Evolutionary conservation across 1,139 yeast genomes (phyloP).

Genomic region (Pichia sp.): DNA sequence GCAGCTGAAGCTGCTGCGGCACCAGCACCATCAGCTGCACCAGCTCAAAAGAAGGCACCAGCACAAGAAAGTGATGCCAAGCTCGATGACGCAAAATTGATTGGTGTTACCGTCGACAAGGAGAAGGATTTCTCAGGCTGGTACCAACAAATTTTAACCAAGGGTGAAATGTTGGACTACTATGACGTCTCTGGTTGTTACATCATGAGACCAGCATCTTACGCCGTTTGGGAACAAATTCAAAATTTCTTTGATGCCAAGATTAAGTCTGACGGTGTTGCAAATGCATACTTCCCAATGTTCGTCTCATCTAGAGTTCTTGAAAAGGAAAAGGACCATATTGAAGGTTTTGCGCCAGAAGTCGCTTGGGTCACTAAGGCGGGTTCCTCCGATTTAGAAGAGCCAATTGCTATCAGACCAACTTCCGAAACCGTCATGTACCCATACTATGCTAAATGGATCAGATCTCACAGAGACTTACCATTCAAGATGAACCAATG

Average conservation of each 20-base stretch:
- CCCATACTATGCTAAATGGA: slow-evolving; percentile 99
- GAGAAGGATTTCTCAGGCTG: slow-evolving; percentile 88
- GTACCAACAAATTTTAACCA: slow-evolving; percentile 93
- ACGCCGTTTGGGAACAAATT: slow-evolving; percentile 89
- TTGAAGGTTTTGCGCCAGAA: slow-evolving; percentile 99
- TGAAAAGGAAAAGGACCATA: slow-evolving; percentile 97
- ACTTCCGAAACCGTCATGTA: slow-evolving; percentile 99
- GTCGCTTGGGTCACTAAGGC: slow-evolving; percentile 99
- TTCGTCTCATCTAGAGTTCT: slow-evolving; percentile 88
- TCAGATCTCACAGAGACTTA: slow-evolving; percentile 95
- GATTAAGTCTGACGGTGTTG: slow-evolving; percentile 85
- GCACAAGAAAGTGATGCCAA: slow-evolving; percentile 37
- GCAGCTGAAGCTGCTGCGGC: slow-evolving; percentile 38
- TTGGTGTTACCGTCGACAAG: slow-evolving; percentile 95
- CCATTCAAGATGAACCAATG: slow-evolving; percentile 96
- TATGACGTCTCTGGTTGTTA: slow-evolving; percentile 99
- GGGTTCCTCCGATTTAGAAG: slow-evolving; percentile 89
- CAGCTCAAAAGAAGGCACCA: slow-evolving; percentile 15
- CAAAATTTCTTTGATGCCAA: slow-evolving; percentile 77
- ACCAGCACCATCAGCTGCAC: slow-evolving; percentile 19
- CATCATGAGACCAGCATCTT: slow-evolving; percentile 94
- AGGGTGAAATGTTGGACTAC: slow-evolving; percentile 97
- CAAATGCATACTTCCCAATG: slow-evolving; percentile 97
- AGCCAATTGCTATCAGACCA: slow-evolving; percentile 98
- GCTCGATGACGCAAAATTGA: slow-evolving; percentile 82